Conservation (phyloP, 768 basidiomycete genomes). For the Lentinula raphanica region DNA sequence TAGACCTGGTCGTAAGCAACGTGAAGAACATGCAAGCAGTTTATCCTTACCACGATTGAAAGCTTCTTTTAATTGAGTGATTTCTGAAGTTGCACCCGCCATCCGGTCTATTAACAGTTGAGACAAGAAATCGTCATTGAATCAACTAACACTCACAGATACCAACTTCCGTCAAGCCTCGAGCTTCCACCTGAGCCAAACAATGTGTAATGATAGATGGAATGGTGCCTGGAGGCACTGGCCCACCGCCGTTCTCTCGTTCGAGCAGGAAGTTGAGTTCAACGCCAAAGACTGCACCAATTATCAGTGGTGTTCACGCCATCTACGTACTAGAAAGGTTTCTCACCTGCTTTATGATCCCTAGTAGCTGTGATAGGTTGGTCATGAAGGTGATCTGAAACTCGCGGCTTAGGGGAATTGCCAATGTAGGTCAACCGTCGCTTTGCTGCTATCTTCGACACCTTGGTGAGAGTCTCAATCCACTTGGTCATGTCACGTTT, state of each 20-base stretch:
- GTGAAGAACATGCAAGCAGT: neutral
- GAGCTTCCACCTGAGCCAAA: constrained; percentile 63
- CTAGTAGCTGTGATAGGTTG: constrained; percentile 52
- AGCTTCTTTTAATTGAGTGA: constrained; percentile 63
- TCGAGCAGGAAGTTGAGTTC: constrained; percentile 64
- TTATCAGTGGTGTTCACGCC: constrained; percentile 2
- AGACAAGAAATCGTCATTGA: neutral
- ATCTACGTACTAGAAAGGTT: neutral
- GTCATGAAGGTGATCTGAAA: constrained; percentile 69
- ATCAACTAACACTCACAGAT: constrained; percentile 53
- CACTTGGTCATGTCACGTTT: constrained; percentile 71
- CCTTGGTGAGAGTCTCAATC: constrained; percentile 68
- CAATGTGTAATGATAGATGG: constrained; percentile 65
- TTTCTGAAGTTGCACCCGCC: constrained; percentile 68
- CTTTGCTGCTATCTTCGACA: constrained; percentile 70
- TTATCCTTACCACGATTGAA: constrained; percentile 59
- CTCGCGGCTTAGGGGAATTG: constrained; percentile 64
- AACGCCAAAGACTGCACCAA: constrained; percentile 62
- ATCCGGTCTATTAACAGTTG: constrained; percentile 58
- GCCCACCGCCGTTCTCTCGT: constrained; percentile 51
- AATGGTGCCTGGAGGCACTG: constrained; percentile 51
- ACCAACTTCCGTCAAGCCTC: constrained; percentile 76
- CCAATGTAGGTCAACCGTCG: constrained; percentile 79
- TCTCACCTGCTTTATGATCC: constrained; percentile 70
- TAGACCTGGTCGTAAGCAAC: neutral